Conservation (phyloP, 176 grass and related monocot species). For the Oryza meyeriana region DNA sequence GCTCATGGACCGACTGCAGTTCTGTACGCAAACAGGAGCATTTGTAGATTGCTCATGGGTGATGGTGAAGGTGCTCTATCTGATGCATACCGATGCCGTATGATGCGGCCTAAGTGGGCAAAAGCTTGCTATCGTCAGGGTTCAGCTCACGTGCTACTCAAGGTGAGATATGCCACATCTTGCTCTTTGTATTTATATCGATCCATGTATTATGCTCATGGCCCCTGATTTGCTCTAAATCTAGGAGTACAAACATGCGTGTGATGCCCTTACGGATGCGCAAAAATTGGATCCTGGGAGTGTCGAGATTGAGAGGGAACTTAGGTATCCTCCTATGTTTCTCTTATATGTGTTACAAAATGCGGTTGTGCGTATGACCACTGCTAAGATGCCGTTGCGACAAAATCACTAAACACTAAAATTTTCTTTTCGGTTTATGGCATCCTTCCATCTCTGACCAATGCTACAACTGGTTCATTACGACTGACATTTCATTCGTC, state of each 20-base stretch:
- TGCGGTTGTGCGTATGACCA: no score
- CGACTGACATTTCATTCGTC: no score
- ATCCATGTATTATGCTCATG: background rate
- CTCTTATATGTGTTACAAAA: background rate
- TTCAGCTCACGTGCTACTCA: slow-evolving; percentile 18
- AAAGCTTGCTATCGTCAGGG: slow-evolving; percentile 29
- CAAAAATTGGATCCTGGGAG: slow-evolving; percentile 24
- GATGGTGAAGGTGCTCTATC: slow-evolving; percentile 37
- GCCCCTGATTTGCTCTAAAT: background rate
- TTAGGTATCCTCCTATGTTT: background rate
- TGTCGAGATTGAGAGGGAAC: slow-evolving; percentile 26
- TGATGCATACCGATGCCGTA: slow-evolving; percentile 36
- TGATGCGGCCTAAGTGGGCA: slow-evolving; percentile 18
- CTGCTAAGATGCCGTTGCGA: no score
- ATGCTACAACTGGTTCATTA: background rate
- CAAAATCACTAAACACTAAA: no score
- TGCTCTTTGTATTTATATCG: background rate
- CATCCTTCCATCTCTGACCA: no score
- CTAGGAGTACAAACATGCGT: slow-evolving; percentile 26
- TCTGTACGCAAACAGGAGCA: slow-evolving; percentile 48
- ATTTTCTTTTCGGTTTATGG: no score
- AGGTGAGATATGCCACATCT: background rate
- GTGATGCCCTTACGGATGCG: slow-evolving; percentile 34
- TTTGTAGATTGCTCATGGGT: slow-evolving; percentile 43
- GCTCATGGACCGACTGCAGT: background rate